Evolutionary conservation across 768 basidiomycete genomes (phyloP), one percentile per base, ranked within the genome.

Genomic region (Mycena albidolilacea): DNA sequence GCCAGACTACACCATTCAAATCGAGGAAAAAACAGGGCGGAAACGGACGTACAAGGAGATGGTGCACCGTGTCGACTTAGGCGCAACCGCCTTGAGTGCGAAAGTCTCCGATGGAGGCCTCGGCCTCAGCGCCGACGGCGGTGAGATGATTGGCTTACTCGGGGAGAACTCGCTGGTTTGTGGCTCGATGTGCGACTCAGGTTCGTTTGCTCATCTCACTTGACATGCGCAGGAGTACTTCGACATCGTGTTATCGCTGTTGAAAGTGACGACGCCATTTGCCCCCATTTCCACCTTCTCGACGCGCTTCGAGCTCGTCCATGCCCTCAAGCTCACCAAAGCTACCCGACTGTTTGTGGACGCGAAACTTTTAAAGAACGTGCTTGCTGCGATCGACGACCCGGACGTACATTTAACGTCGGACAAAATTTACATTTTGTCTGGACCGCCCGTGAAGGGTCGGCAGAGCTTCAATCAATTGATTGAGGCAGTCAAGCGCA

Each of bases 111-210:
- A 86, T 17, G 92, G 92, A 0, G 92, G 93, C 0, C 82, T 93
- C 1, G 92, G 88, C 0, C 78, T 95, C 15, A 76, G 80, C 8
- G 79, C 80, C 0, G 83, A 82, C 54, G 83, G 86, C 30, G 85
- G 84, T 0, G 91, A 92, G 66, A 87, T 93, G 23, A 85, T 94
- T n/a, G 94, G 92, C 5, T 88, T 95, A 19, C 87, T 94, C 77
- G 89, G 89, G 79, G 87, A 91, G 58, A 95, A 95, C 78, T 91
- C 88, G 41, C 78, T 90, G 79, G 94, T 93, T 80, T 73, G 89
- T 79, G 5, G n/a, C 61, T 48, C 38, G 15, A 35, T 55, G 12
- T 10, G 41, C 41, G 14, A 14, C 41, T 14, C 10, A 9, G 7
- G n/a, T 8, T 3, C 2, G 37, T 38, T 38, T 38, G 37, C 37